phyloP scores from a whole-genome alignment of 306 rosid genomes.

The Mimosa pudica region DNA sequence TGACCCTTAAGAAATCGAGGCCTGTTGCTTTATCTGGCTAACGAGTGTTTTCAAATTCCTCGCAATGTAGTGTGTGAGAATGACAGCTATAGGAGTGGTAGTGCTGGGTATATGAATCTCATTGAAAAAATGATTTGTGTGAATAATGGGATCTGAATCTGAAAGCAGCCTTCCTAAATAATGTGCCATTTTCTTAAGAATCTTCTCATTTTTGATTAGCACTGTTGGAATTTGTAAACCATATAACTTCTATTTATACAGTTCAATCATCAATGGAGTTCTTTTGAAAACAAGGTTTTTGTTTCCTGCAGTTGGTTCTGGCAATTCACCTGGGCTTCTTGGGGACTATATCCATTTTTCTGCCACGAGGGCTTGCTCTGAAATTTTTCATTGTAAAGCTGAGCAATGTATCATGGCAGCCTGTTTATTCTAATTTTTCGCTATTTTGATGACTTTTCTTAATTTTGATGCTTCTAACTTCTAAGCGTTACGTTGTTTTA shows the following conservation, averaged over 20 bases:
- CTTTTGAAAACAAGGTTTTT: constrained; percentile 14
- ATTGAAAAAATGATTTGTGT: background rate
- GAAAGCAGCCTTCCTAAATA: background rate
- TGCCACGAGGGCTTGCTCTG: constrained; percentile 21
- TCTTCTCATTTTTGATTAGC: constrained; percentile 9
- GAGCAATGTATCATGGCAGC: constrained; percentile 37
- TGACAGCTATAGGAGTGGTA: constrained; percentile 1
- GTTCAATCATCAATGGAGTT: background rate
- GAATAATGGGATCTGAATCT: background rate
- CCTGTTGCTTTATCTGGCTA: background rate
- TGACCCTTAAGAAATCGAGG: constrained; percentile 2
- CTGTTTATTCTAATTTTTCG: background rate
- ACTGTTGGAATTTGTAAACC: constrained; percentile 7
- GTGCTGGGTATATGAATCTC: constrained; percentile 10
- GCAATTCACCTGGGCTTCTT: constrained; percentile 31
- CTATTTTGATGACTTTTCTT: too few species aligned
- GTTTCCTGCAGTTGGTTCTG: constrained; percentile 46
- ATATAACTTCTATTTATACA: background rate
- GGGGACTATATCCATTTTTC: constrained; percentile 23
- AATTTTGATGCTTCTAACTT: too few species aligned
- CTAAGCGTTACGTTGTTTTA: background rate
- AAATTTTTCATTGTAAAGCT: constrained; percentile 33
- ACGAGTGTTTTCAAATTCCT: constrained; percentile 29
- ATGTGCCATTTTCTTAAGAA: background rate
- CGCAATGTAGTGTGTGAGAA: constrained; percentile 20